Evolutionary conservation across 2,329 filamentous ascomycete genomes (phyloP).

Genomic region (Gyromitra esculenta): DNA sequence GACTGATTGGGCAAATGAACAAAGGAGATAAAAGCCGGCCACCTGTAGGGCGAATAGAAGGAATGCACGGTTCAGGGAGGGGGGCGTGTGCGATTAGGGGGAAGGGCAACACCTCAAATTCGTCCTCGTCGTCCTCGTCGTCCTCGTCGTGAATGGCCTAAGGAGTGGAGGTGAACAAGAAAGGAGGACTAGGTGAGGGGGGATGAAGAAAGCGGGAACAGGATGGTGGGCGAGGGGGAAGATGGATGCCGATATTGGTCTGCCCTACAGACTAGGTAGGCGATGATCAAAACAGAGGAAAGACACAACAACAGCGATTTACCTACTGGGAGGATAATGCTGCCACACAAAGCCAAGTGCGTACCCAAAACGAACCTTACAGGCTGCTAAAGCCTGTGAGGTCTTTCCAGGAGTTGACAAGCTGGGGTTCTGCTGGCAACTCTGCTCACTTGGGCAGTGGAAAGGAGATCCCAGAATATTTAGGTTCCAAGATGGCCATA

Average conservation of each 20-base stretch:
- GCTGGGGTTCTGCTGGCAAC: constrained; percentile 1
- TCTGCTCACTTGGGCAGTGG: neutral
- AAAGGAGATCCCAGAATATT: neutral
- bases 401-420: neutral
- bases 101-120: constrained; percentile 14
- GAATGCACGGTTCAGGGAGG: constrained; percentile 10
- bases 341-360: neutral
- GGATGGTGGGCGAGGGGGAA: constrained; percentile 10
- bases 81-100: constrained; percentile 2
- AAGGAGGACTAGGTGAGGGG: constrained; percentile 20
- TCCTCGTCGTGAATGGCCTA: constrained; percentile 31
- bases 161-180: constrained; percentile 33
- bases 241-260: constrained; percentile 36
- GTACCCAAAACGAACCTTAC: neutral
- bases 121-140: constrained; percentile 12
- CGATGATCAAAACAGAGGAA: constrained; percentile 31
- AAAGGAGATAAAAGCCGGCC: constrained; percentile 24
- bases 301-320: constrained; percentile 6
- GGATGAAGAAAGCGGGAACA: constrained; percentile 33
- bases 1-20: constrained; percentile 22
- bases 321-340: neutral
- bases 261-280: constrained; percentile 19
- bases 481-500: neutral
- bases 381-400: neutral
- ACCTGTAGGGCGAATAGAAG: constrained; percentile 5